phyloP scores from a whole-genome alignment of 78 protist species.

The Andalucia godoyi region DNA sequence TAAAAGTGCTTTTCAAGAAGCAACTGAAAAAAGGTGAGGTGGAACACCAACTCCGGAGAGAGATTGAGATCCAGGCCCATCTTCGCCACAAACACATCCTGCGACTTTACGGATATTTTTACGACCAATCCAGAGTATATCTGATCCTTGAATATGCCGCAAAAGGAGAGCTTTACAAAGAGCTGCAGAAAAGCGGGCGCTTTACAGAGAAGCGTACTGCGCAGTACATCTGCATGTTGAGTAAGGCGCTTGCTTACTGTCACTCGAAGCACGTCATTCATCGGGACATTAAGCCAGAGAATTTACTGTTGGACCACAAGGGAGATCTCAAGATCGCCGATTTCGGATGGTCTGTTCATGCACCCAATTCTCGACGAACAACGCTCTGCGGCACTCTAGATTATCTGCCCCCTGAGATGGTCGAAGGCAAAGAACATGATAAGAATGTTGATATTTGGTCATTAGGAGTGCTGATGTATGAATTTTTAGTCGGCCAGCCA shows the following conservation, averaged over 20 bases:
- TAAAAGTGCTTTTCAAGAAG: slow-evolving; percentile 78
- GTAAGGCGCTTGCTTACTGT: slow-evolving; percentile 60
- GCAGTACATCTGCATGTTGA: slow-evolving; percentile 60
- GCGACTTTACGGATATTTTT: slow-evolving; percentile 85
- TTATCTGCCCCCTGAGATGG: slow-evolving; percentile 92
- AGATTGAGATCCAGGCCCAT: slow-evolving; percentile 87
- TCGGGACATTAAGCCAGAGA: slow-evolving; percentile 93
- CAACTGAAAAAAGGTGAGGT: slow-evolving; percentile 52
- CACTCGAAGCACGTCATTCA: slow-evolving; percentile 85
- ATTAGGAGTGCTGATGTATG: slow-evolving; percentile 78
- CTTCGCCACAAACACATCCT: slow-evolving; percentile 82
- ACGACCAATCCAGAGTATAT: slow-evolving; percentile 73
- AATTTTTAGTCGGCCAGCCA: slow-evolving; percentile 74
- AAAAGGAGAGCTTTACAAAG: slow-evolving; percentile 86
- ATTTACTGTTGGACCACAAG: slow-evolving; percentile 31
- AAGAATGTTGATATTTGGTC: slow-evolving; percentile 74
- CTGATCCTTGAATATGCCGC: slow-evolving; percentile 92
- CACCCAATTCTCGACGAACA: slow-evolving; percentile 9
- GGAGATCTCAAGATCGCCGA: slow-evolving; percentile 70
- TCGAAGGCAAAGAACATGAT: slow-evolving; percentile 58
- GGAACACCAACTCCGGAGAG: slow-evolving; percentile 86
- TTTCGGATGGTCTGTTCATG: slow-evolving; percentile 67
- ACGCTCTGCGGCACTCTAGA: slow-evolving; percentile 89
- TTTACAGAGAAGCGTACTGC: slow-evolving; percentile 46
- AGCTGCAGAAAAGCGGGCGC: slow-evolving; percentile 20